phyloP scores from a whole-genome alignment of 2,329 filamentous ascomycete species.

The Torrubiellomyces zombiae region DNA sequence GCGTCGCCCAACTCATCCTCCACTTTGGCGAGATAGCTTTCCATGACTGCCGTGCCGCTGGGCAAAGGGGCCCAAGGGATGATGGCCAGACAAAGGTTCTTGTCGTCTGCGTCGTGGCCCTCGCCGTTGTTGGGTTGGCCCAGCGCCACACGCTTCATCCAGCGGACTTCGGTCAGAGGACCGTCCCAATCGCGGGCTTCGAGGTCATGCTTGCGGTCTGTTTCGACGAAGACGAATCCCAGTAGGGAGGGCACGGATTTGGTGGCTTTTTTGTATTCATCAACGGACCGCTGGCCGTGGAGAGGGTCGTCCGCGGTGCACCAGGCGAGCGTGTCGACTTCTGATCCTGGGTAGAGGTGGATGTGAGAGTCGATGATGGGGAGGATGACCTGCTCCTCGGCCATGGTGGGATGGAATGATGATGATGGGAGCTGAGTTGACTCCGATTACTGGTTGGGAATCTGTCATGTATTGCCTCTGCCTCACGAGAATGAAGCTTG shows the following conservation, averaged over 20 bases:
- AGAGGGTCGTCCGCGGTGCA: slow-evolving; percentile 41
- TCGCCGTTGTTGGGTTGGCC: slow-evolving; percentile 39
- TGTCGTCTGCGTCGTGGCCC: slow-evolving; percentile 30
- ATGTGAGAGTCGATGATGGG: slow-evolving; percentile 81
- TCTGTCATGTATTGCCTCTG: no score
- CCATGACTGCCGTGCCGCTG: slow-evolving; percentile 40
- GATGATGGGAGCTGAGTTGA: slow-evolving; percentile 1
- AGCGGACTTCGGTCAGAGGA: slow-evolving; percentile 56
- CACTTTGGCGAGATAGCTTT: slow-evolving; percentile 47
- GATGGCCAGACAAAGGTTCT: slow-evolving; percentile 46
- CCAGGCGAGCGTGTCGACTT: slow-evolving; percentile 55
- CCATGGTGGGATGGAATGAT: slow-evolving; percentile 11
- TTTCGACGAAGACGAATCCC: slow-evolving; percentile 73
- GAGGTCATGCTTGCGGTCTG: slow-evolving; percentile 52
- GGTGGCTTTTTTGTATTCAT: slow-evolving; percentile 40
- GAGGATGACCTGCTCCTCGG: slow-evolving; percentile 23
- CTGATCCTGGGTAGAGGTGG: slow-evolving; percentile 63
- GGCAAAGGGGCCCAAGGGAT: slow-evolving; percentile 79
- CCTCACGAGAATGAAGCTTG: no score
- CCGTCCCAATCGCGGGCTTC: slow-evolving; percentile 38
- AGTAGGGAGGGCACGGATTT: slow-evolving; percentile 26
- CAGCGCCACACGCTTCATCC: slow-evolving; percentile 47
- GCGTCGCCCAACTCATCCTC: slow-evolving; percentile 43
- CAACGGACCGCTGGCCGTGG: slow-evolving; percentile 44
- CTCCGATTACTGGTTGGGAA: not conserved